A percentile compares a stretch with the other conserved stretches of the same genome.
Evolutionary conservation across 2,329 filamentous ascomycete genomes (phyloP).

Genomic region (Aureobasidium uvarum): DNA sequence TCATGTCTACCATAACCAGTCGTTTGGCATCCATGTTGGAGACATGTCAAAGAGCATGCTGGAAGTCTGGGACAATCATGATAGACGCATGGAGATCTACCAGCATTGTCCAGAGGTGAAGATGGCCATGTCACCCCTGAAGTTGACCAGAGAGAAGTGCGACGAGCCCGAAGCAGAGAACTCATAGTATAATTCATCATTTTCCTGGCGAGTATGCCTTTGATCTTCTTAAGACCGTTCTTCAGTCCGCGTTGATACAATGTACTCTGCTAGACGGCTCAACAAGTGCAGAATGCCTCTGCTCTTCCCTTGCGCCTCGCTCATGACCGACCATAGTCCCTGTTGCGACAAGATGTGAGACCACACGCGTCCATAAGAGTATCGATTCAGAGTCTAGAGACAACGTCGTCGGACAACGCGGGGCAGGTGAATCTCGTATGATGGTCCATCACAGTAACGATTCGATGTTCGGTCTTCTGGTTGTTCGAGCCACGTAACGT

Average conservation of each 20-base stretch:
- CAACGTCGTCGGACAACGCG: background rate
- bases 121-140: conserved; percentile 5
- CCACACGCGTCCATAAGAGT: background rate
- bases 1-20: background rate
- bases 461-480: too few relatives aligned
- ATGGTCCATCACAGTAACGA: too few relatives aligned
- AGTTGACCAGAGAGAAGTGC: background rate
- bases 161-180: background rate
- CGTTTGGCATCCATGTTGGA: background rate
- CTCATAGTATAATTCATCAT: too few relatives aligned
- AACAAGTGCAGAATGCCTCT: background rate
- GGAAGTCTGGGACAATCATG: background rate
- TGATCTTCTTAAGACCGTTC: background rate
- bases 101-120: conserved; percentile 5
- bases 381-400: background rate
- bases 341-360: background rate
- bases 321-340: background rate
- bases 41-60: background rate
- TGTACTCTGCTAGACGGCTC: background rate
- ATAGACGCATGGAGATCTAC: background rate
- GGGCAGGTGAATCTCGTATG: too few relatives aligned
- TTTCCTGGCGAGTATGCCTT: background rate
- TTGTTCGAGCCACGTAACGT: too few relatives aligned
- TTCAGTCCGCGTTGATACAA: background rate
- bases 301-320: background rate